Evolutionary conservation across 805 yeast species (phyloP), one percentile per base, ranked within the genome.

Genomic region (Metschnikowia borealis): DNA sequence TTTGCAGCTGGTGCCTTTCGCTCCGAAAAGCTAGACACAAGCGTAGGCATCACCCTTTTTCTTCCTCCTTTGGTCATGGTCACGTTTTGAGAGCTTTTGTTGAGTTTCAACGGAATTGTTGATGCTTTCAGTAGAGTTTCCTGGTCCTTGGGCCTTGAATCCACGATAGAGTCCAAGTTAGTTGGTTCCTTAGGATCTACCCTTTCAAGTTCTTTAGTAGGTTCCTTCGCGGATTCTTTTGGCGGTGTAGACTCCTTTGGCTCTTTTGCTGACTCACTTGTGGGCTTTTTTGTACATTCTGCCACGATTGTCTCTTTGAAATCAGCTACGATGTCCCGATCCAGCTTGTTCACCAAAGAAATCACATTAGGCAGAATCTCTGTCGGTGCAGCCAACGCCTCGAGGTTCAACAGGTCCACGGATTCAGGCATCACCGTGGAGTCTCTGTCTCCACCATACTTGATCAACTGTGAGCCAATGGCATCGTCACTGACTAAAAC

Each of bases 361-460:
- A 39, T 7, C 6, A 26, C 8, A 10, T 29, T 26, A 10, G 34
- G 34, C 43, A 14, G 34, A 13, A 26, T 26, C 17, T 15, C 18
- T 6, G 18, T 6, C 6, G 44, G 23, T 1, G 23, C 45, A 20
- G 34, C 43, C 34, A 33, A 32, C 2, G 35, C 32, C 42, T 52
- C 55, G 20, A 92, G 69, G 4, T 70, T 64, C 49, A 92, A 72
- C 66, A 91, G 97, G 47, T 82, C 85, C 1, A 85, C 79, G 65
- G 94, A 85, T 62, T 92, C 98, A 0, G 97, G 96, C 59, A 89
- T 87, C 18, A 85, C 84, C 71, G 86, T 74, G 7, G 87, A 80
- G 56, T 91, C 97, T 50, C 90, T 79, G 54, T 88, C 96, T 2
- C 87, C 90, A 54, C 99, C 98, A 63, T 87, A 92, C 57, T 89